Evolutionary conservation across 2,329 filamentous ascomycete genomes (phyloP).

Genomic region (Nemania sp.): DNA sequence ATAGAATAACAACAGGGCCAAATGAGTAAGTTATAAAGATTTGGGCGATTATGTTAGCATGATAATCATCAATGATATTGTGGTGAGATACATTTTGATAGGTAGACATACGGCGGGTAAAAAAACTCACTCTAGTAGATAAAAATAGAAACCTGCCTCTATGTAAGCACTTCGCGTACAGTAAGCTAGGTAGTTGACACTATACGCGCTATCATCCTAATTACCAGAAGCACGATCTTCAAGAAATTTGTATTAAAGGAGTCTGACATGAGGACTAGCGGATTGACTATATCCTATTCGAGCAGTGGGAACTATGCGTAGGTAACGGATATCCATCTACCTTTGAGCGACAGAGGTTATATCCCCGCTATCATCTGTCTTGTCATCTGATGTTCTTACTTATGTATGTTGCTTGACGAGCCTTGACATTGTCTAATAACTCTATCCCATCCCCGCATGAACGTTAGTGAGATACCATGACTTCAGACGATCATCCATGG

Average conservation of each 20-base stretch:
- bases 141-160: neutral
- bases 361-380: neutral
- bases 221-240: neutral
- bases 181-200: constrained; percentile 1
- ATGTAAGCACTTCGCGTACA: neutral
- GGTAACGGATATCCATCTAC: neutral
- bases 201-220: neutral
- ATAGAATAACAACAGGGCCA: neutral
- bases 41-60: neutral
- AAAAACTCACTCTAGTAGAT: neutral
- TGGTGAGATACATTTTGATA: neutral
- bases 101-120: too few species aligned
- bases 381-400: neutral
- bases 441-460: neutral
- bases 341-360: neutral
- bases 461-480: neutral
- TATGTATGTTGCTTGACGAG: constrained; percentile 1
- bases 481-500: constrained; percentile 22
- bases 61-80: neutral
- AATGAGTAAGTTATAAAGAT: neutral
- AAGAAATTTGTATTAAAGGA: neutral
- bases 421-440: too few species aligned
- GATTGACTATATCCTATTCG: neutral
- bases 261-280: neutral
- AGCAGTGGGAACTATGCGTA: neutral